Evolutionary conservation across 1,284 basidiomycete species (phyloP), one percentile per base, ranked within the genome.

Genomic region (Quambalaria eucalypti): DNA sequence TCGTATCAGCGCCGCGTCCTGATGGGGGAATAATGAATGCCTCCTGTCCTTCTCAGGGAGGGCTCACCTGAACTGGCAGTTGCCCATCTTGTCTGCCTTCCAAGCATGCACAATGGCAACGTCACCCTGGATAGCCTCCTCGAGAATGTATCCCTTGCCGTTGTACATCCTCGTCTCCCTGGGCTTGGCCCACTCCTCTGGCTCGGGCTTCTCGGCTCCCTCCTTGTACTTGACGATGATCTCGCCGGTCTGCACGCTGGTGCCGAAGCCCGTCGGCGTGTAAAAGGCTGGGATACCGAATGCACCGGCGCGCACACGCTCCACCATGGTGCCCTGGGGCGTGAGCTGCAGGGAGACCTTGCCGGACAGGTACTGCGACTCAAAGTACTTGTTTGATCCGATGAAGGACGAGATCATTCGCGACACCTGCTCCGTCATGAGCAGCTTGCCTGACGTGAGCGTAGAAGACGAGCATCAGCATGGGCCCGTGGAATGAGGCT

Each of bases 281-380:
- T 82, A 98, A 80, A 98, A 92, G 9, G 89, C 92, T 5, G 93
- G 93, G 66, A 95, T 92, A 55, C 93, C 93, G 23, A 90, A 88
- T 2, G 88, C 92, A 56, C 90, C 90, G 4, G 92, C 87, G 30
- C 92, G 84, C 59, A 95, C 81, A 60, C 91, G 85, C 74, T 95
- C 93, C 19, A 87, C 87, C 28, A 98, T 84, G 10, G 90, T 92
- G 6, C 73, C 73, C 56, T 75, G 73, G 1, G 73, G 73, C 7
- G 68, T 64, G 2, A 76, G 56, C 54, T 74, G 62, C 40, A 76
- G 56, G 16, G 59, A 48, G 1, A 74, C 68, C 38, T 74, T 57
- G 9, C 73, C 73, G 1, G 54, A 53, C 9, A 74, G 58, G 55
- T 69, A 76, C 60, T 71, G 68, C 28, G 52, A 28, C 48, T 71